Base-by-base conservation (phyloP, 1,284 basidiomycete species). In the Porogramme epimiltina region DNA sequence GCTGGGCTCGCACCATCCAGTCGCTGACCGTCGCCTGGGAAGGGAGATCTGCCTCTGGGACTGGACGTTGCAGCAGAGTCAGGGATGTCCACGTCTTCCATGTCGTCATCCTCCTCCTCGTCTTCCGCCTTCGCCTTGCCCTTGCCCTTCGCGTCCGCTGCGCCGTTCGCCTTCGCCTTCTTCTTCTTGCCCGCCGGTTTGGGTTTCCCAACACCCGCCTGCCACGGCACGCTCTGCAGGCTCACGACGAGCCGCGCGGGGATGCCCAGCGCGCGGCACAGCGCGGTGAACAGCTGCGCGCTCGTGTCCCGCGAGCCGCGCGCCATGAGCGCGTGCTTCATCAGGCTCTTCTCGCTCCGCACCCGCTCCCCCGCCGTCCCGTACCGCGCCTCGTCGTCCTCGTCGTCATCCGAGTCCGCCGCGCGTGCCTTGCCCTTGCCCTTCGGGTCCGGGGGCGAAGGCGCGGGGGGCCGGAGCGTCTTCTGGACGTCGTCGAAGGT, bases 141-240 rank as follows among this genome's bases (percentile, higher is more conserved):
- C 56, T 73, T 76, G 25, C 64, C 70, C 54, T 75, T 76, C 49
- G 45, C 61, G 61, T 48, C 70, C 68, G 15, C 63, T 67, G 56
- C 71, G 72, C 28, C 63, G 67, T 56, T 74, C 73, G 24, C 49
- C 47, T 44, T 47, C 54, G 34, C 40, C 41, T 49, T 73, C 5
- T 53, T 60, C 52, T 76, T 80, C 62, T 71, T 77, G 39, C 66
- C 63, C 31, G 74, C 69, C 2, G 76, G 62, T 57, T 79, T 81
- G 8, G 78, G 73, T 62, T 80, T 84, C 9, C 82, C 81, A 10
- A 80, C 71, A 26, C 72, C 69, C 13, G 81, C 76, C 66, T 88
- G 79, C 93, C 93, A 97, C 2, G 91, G 91, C 13, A 98, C 85
- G 47, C 91, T 88, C 69, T 99, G 96, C 36, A 98, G 69, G 62